Conservation (phyloP, 805 yeast genomes). For the Naumovozyma baii region DNA sequence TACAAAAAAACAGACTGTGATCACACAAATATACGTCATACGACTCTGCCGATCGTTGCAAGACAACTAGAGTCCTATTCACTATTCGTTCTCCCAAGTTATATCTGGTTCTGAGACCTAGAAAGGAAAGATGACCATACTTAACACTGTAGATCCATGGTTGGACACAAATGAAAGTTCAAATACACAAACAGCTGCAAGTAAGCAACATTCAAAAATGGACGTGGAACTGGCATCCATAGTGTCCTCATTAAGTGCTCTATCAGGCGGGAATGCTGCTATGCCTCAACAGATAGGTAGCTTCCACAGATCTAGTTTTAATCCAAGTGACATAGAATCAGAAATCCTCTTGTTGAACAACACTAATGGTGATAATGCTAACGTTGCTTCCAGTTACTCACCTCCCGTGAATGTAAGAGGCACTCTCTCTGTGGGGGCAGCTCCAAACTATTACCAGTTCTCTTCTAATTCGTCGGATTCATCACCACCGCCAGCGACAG, state of each 20-base stretch:
- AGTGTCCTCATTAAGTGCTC: slow-evolving; percentile 30
- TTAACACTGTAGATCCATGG: background rate
- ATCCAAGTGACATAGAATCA: slow-evolving; percentile 18
- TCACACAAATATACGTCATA: too few species aligned
- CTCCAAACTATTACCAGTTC: slow-evolving; percentile 14
- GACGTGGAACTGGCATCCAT: slow-evolving; percentile 30
- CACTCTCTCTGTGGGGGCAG: slow-evolving; percentile 27
- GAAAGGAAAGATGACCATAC: background rate
- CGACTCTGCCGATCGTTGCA: too few species aligned
- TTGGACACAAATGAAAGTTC: background rate
- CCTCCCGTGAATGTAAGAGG: slow-evolving; percentile 21
- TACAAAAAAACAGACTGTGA: too few species aligned
- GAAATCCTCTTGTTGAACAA: slow-evolving; percentile 10
- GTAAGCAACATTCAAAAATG: slow-evolving; percentile 4
- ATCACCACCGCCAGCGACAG: slow-evolving; percentile 1
- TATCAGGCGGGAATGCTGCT: slow-evolving; percentile 11
- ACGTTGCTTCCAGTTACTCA: slow-evolving; percentile 1
- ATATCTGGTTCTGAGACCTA: too few species aligned
- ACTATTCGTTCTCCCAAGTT: too few species aligned
- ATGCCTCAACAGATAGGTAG: slow-evolving; percentile 21
- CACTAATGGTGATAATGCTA: background rate
- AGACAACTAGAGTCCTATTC: too few species aligned
- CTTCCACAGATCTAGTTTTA: slow-evolving; percentile 26
- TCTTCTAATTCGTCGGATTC: background rate
- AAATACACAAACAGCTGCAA: background rate